phyloP scores from a whole-genome alignment of 2,329 filamentous ascomycete genomes.

The Neoarthrinium moseri region DNA sequence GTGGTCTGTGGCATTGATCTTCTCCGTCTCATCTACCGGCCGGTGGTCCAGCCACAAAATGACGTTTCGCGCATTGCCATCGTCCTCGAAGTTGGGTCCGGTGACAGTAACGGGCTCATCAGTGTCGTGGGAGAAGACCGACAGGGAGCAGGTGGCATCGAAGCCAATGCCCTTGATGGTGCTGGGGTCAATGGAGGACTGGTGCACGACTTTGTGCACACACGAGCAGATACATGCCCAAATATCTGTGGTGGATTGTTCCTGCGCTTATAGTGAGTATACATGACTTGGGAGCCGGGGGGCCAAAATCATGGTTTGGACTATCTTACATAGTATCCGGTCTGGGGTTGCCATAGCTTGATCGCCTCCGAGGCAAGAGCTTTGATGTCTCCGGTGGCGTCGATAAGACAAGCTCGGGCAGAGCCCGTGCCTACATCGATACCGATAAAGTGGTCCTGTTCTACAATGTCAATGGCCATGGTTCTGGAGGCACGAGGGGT shows the following conservation, averaged over 20 bases:
- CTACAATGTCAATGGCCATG: conserved; percentile 15
- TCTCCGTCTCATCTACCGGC: conserved; percentile 83
- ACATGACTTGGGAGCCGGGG: neutral
- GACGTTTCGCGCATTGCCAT: conserved; percentile 86
- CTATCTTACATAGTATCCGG: conserved; percentile 68
- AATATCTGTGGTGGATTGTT: conserved; percentile 97
- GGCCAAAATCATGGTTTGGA: neutral
- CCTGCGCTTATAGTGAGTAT: no score
- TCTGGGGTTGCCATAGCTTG: conserved; percentile 76
- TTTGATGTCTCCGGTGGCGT: conserved; percentile 85
- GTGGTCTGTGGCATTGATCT: conserved; percentile 90
- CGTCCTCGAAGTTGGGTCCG: conserved; percentile 77
- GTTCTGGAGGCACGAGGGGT: conserved; percentile 10
- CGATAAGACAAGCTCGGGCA: conserved; percentile 93
- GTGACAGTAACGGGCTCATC: conserved; percentile 91
- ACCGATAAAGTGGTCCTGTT: conserved; percentile 67
- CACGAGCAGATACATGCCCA: conserved; percentile 93
- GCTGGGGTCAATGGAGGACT: conserved; percentile 74
- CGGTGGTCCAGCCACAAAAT: conserved; percentile 97
- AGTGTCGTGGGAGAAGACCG: conserved; percentile 85
- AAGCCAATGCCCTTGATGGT: conserved; percentile 91
- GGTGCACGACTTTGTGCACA: conserved; percentile 76
- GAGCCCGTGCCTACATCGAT: conserved; percentile 97
- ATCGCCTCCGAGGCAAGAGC: conserved; percentile 73
- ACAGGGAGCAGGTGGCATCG: conserved; percentile 96